Evolutionary conservation across 2,329 filamentous ascomycete species (phyloP).

Genomic region (Nemania serpens): DNA sequence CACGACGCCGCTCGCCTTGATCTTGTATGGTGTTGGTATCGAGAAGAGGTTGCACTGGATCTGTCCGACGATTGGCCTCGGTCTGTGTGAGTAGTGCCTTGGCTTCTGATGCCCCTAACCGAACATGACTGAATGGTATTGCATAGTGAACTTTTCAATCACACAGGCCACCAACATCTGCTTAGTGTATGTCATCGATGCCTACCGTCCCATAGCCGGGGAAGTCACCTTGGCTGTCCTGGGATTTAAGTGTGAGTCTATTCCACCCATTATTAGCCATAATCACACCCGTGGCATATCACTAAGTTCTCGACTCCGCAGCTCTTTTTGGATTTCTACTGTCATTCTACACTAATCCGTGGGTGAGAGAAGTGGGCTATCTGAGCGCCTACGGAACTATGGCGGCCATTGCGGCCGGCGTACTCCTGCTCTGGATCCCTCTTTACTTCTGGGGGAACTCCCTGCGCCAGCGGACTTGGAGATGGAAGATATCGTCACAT

Average conservation of each 20-base stretch:
- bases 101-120: background rate
- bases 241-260: conserved; percentile 57
- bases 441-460: conserved; percentile 57
- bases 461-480: conserved; percentile 53
- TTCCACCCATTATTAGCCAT: no score
- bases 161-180: conserved; percentile 60
- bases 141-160: conserved; percentile 58
- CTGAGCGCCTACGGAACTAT: conserved; percentile 58
- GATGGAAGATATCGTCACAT: conserved; percentile 50
- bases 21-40: conserved; percentile 55
- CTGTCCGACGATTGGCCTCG: conserved; percentile 58
- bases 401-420: conserved; percentile 56
- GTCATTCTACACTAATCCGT: conserved; percentile 64
- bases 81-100: conserved; percentile 48
- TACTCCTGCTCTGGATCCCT: conserved; percentile 54
- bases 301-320: conserved; percentile 29
- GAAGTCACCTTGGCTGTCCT: conserved; percentile 59
- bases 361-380: conserved; percentile 58
- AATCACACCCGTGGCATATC: no score
- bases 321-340: conserved; percentile 62
- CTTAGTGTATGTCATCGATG: conserved; percentile 62
- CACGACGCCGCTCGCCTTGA: conserved; percentile 51
- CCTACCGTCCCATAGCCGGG: conserved; percentile 61
- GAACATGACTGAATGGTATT: background rate
- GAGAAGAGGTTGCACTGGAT: conserved; percentile 57